Evolutionary conservation across 1,284 basidiomycete genomes (phyloP).

Genomic region (Phaffia rhodozyma): DNA sequence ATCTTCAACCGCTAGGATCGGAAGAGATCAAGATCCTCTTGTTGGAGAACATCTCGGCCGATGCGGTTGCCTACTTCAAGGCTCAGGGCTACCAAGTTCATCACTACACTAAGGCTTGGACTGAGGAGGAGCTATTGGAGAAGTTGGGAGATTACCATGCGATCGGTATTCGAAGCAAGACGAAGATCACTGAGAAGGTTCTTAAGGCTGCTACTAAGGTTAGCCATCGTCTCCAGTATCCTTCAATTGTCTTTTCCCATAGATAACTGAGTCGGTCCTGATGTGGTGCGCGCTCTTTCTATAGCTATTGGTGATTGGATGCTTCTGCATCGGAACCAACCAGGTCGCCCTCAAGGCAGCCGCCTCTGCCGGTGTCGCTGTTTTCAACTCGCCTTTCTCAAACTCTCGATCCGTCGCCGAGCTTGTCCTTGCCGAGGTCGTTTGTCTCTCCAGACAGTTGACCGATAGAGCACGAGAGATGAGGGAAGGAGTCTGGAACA

Average conservation of each 20-base stretch:
- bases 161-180: constrained; percentile 94
- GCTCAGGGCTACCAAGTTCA: constrained; percentile 88
- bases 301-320: constrained; percentile 89
- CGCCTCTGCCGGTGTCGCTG: constrained; percentile 79
- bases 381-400: constrained; percentile 99
- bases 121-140: constrained; percentile 80
- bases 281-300: neutral
- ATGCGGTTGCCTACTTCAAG: constrained; percentile 71
- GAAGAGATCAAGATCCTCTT: constrained; percentile 60
- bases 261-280: neutral
- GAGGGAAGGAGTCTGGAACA: constrained; percentile 90
- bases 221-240: constrained; percentile 19
- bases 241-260: constrained; percentile 14
- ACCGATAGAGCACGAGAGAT: constrained; percentile 82
- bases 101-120: constrained; percentile 73
- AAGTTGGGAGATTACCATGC: constrained; percentile 84
- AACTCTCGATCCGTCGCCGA: constrained; percentile 99
- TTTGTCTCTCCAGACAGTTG: constrained; percentile 88
- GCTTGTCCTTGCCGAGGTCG: constrained; percentile 88
- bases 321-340: constrained; percentile 99
- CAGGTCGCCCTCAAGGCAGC: constrained; percentile 87
- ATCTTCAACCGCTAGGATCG: constrained; percentile 15
- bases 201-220: constrained; percentile 75
- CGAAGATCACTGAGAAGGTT: constrained; percentile 82
- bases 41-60: constrained; percentile 89